Evolutionary conservation across 108 stramenopile genomes (phyloP).

Genomic region (Conticribra guillardii): DNA sequence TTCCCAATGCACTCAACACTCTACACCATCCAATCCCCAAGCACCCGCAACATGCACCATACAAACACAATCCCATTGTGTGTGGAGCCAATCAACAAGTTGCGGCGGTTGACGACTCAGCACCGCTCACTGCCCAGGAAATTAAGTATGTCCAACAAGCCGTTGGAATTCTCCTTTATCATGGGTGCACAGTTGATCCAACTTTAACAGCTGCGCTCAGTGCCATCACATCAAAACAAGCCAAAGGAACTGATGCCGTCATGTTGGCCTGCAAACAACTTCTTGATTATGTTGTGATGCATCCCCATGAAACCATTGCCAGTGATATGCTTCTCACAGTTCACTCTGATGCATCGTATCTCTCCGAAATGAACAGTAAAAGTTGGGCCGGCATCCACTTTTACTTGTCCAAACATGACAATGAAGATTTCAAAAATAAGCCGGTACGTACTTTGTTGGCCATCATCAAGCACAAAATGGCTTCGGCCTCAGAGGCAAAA

Average conservation of each 20-base stretch:
- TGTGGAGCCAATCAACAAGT: conserved; percentile 2
- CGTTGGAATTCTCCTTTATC: conserved; percentile 17
- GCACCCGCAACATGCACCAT: conserved; percentile 9
- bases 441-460: not conserved
- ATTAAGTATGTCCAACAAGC: conserved; percentile 10
- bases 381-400: not conserved
- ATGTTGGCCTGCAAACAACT: conserved; percentile 6
- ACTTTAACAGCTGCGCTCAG: not conserved
- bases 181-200: conserved; percentile 13
- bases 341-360: not conserved
- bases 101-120: not conserved
- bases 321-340: not conserved
- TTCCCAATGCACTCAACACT: not conserved
- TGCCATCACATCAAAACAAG: not conserved
- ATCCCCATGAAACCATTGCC: conserved; percentile 5
- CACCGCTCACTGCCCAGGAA: not conserved
- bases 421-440: not conserved
- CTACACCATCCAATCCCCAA: not conserved
- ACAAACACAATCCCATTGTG: not conserved
- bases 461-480: conserved; percentile 9
- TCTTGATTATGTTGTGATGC: conserved; percentile 4
- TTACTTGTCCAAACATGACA: not conserved
- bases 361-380: not conserved
- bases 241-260: conserved; percentile 6
- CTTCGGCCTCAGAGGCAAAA: conserved; percentile 5